phyloP scores from a whole-genome alignment of 2,329 filamentous ascomycete genomes.

The Aureobasidium sp. region DNA sequence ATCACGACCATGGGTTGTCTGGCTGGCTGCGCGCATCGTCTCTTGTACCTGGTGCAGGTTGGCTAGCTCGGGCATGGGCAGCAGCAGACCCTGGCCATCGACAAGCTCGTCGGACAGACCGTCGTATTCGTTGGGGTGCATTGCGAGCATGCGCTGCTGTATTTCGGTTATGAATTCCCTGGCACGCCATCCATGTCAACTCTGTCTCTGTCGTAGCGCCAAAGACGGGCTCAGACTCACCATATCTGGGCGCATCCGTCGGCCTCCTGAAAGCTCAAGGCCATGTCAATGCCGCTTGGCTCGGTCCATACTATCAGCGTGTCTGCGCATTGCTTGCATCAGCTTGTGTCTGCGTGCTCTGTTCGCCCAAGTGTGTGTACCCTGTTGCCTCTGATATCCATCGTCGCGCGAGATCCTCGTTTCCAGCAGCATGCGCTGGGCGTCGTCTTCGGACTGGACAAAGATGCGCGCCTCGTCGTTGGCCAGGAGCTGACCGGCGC shows the following conservation, averaged over 20 bases:
- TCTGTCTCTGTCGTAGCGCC: neutral
- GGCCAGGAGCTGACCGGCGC: slow-evolving; percentile 66
- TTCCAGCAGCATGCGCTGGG: slow-evolving; percentile 74
- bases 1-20: slow-evolving; percentile 69
- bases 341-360: neutral
- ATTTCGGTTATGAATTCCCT: slow-evolving; percentile 90
- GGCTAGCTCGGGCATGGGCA: slow-evolving; percentile 73
- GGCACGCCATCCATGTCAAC: slow-evolving; percentile 7
- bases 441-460: slow-evolving; percentile 90
- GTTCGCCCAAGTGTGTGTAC: slow-evolving; percentile 41
- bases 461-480: slow-evolving; percentile 80
- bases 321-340: slow-evolving; percentile 41
- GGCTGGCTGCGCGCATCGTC: slow-evolving; percentile 71
- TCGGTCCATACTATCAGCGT: slow-evolving; percentile 99
- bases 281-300: slow-evolving; percentile 87
- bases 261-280: slow-evolving; percentile 93
- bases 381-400: slow-evolving; percentile 97
- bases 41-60: slow-evolving; percentile 80
- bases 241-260: slow-evolving; percentile 91
- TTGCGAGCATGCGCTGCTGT: slow-evolving; percentile 64
- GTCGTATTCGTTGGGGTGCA: slow-evolving; percentile 66
- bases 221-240: slow-evolving; percentile 42
- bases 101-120: slow-evolving; percentile 81
- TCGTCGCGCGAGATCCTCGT: slow-evolving; percentile 89
- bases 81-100: slow-evolving; percentile 62